These are phyloP conservation scores for Aspergillus neoniger DNA, from an alignment of 2,329 filamentous ascomycete species.

Conservation along the genomic window DNA sequence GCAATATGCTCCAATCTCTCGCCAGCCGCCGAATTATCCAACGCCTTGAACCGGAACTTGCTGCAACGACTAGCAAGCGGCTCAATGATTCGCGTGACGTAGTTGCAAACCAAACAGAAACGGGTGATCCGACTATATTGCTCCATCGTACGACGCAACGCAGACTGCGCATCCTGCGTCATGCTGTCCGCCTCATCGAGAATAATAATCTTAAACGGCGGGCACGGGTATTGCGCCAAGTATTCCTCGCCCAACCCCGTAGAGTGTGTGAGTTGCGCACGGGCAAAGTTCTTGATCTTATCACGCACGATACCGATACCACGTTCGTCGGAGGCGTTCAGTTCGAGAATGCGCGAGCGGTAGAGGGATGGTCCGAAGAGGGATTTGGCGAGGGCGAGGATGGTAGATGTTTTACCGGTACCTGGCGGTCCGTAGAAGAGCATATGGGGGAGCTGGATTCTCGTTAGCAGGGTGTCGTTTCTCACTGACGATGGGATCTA, in stretches of 20 bases:
- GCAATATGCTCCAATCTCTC: slow-evolving; percentile 82
- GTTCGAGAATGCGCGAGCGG: slow-evolving; percentile 91
- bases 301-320: slow-evolving; percentile 96
- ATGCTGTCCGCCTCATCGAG: slow-evolving; percentile 98
- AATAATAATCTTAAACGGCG: slow-evolving; percentile 98
- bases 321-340: slow-evolving; percentile 98
- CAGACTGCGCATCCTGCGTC: slow-evolving; percentile 96
- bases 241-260: slow-evolving; percentile 66
- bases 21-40: slow-evolving; percentile 83
- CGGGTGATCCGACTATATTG: slow-evolving; percentile 94
- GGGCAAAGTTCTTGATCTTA: slow-evolving; percentile 97
- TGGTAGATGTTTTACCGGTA: slow-evolving; percentile 96
- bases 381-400: slow-evolving; percentile 94
- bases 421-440: slow-evolving; percentile 98
- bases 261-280: slow-evolving; percentile 87
- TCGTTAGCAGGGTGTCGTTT: slow-evolving; percentile 3
- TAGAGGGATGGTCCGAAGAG: slow-evolving; percentile 95
- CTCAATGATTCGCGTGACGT: slow-evolving; percentile 97
- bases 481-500: background rate
- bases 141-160: slow-evolving; percentile 94
- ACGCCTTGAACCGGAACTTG: slow-evolving; percentile 96
- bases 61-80: slow-evolving; percentile 89
- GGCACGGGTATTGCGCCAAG: slow-evolving; percentile 76
- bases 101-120: slow-evolving; percentile 98
- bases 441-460: slow-evolving; percentile 82